Evolutionary conservation across 1,139 yeast species (phyloP), one percentile per base, ranked within the genome.

Genomic region (Suhomyces guaymorum): DNA sequence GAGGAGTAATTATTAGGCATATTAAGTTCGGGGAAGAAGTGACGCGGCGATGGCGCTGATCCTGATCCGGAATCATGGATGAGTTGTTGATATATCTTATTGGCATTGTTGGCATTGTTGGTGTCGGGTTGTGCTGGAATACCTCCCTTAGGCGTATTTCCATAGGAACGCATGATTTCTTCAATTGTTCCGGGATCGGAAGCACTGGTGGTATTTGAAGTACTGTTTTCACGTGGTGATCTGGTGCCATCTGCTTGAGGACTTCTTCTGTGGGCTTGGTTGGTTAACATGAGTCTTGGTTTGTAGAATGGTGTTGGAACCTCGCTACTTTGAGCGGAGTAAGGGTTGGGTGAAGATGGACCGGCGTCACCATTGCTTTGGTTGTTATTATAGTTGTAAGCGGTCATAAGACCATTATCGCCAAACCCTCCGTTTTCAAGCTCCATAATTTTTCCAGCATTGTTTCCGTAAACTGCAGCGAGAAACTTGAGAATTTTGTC

Each of bases 401-500:
- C 26, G 4, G 59, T 46, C 39, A 53, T 44, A 19, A 30, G 35
- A 13, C 26, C 33, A 45, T 55, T 48, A 26, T 40, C 45, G 21
- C 26, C 29, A 34, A 19, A 31, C 4, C 25, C 21, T 6, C 46
- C 42, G 27, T 47, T 51, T 25, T 59, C 67, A 14, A 61, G 63
- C 41, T 68, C 74, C 36, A 67, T 54, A 5, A 66, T 63, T 50
- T 78, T 78, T 11, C 79, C 73, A 0, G 70, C 61, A 44, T 72
- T 70, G 46, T 78, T 82, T 21, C 95, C 95, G 54, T 89, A 86
- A 4, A 87, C 73, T 9, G 92, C 78, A 1, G 96, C 95, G 48
- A 92, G 66, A 49, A 92, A 90, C 47, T 94, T 78, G 52, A 94
- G 65, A 29, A 92, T 92, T 50, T 87, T 84, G 48, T 89, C 96